These are phyloP conservation scores for Cercospora sp. DNA, from an alignment of 2,329 filamentous ascomycete genomes.

Conservation along the genomic window DNA sequence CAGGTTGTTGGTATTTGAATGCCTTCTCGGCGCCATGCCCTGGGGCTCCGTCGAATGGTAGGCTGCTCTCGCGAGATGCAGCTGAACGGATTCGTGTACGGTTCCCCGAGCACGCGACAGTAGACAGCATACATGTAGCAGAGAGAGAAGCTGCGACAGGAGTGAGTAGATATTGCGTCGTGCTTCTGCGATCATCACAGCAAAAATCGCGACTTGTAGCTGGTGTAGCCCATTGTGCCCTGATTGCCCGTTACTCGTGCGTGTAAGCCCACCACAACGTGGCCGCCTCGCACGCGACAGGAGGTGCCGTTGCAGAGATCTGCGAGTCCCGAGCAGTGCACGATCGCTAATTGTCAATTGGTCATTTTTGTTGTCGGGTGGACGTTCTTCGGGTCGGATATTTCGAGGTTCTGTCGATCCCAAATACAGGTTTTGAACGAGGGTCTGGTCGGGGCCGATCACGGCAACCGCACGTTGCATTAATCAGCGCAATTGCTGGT, in stretches of 20 bases:
- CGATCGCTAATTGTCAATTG: not conserved
- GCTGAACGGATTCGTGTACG: not conserved
- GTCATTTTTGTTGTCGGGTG: not conserved
- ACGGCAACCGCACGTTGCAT: not conserved
- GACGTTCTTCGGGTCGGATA: not conserved
- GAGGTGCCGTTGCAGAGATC: not conserved
- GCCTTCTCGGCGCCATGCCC: not conserved
- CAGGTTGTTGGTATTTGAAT: conserved; percentile 24
- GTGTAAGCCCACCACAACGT: not conserved
- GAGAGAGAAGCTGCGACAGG: not conserved
- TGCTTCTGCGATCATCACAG: not conserved
- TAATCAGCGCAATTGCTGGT: not conserved
- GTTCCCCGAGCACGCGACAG: not conserved
- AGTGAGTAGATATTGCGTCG: not conserved
- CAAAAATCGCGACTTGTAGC: not conserved
- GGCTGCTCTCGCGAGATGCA: not conserved
- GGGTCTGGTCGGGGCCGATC: not conserved
- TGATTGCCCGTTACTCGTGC: not conserved
- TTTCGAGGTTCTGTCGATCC: not conserved
- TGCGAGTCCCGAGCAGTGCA: conserved; percentile 23
- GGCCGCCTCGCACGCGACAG: conserved; percentile 3
- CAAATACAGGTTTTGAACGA: not conserved
- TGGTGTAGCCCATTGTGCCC: not conserved
- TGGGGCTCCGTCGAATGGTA: not conserved
- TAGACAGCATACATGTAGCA: not conserved